phyloP scores from a whole-genome alignment of 139 green algal genomes.

The Chlamydomonas sphaeroides region DNA sequence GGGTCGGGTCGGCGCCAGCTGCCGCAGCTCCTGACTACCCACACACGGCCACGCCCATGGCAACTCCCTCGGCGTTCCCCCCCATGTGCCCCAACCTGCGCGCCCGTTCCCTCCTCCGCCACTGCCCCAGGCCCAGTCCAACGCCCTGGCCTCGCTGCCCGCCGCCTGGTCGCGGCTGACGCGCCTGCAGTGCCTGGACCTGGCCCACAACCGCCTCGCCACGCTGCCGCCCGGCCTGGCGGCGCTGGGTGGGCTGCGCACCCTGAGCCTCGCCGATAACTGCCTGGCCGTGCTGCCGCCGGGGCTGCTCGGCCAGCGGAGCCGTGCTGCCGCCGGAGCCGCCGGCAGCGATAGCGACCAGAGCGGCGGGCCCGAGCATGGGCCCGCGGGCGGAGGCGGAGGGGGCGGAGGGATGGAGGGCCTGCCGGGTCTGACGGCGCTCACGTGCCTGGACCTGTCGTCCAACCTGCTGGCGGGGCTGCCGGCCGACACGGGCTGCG shows the following conservation, averaged over 20 bases:
- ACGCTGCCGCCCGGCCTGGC: background rate
- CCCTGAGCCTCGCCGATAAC: background rate
- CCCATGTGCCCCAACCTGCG: too few relatives aligned
- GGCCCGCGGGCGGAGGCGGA: too few relatives aligned
- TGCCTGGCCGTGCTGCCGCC: background rate
- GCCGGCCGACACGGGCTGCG: background rate
- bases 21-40: too few relatives aligned
- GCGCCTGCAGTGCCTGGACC: background rate
- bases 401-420: too few relatives aligned
- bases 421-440: background rate
- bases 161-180: background rate
- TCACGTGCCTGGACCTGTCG: conserved; percentile 7
- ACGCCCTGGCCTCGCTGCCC: background rate
- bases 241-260: background rate
- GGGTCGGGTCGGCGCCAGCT: too few relatives aligned
- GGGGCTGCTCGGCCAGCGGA: background rate
- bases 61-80: too few relatives aligned
- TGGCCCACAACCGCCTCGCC: conserved; percentile 13
- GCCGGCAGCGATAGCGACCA: too few relatives aligned
- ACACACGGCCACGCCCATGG: too few relatives aligned
- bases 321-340: too few relatives aligned
- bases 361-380: too few relatives aligned
- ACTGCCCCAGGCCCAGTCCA: conserved; percentile 14
- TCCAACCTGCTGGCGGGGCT: background rate
- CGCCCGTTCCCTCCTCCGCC: background rate